A percentile compares a stretch with the other conserved stretches of the same genome.
Evolutionary conservation across 768 basidiomycete species (phyloP).

Genomic region (Phlegmacium glaucopus): DNA sequence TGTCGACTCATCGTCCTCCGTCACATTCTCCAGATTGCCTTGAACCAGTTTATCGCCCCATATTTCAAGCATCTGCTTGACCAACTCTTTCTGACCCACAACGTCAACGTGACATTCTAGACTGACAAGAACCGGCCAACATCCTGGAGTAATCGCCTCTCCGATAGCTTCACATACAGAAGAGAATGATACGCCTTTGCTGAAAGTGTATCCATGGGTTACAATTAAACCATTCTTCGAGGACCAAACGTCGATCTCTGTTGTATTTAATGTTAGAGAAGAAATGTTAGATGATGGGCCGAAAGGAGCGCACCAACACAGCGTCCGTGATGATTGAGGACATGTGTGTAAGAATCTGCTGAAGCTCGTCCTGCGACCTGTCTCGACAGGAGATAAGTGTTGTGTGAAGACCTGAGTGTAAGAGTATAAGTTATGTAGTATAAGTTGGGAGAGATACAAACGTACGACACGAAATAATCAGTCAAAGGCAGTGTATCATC

Average conservation of each 20-base stretch:
- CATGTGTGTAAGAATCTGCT: slow-evolving; percentile 50
- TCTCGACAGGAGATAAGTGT: slow-evolving; percentile 59
- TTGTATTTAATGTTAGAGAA: not conserved
- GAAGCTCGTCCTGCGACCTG: slow-evolving; percentile 56
- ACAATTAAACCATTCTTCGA: slow-evolving; percentile 50
- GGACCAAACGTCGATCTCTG: slow-evolving; percentile 68
- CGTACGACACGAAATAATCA: slow-evolving; percentile 56
- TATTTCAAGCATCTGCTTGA: slow-evolving; percentile 43
- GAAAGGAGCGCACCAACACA: slow-evolving; percentile 41
- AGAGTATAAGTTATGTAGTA: not conserved
- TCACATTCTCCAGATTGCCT: slow-evolving; percentile 31
- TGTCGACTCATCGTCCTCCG: slow-evolving; percentile 27
- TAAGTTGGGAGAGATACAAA: not conserved
- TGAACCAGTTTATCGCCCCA: slow-evolving; percentile 54
- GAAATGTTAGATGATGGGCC: not conserved
- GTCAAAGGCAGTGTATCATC: slow-evolving; percentile 47
- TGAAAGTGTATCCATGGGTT: slow-evolving; percentile 61
- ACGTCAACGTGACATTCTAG: slow-evolving; percentile 61
- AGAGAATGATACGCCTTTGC: slow-evolving; percentile 46
- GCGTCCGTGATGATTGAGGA: slow-evolving; percentile 46
- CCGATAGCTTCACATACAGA: slow-evolving; percentile 53
- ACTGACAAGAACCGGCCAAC: slow-evolving; percentile 59
- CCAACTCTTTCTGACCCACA: slow-evolving; percentile 49
- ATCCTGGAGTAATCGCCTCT: slow-evolving; percentile 32
- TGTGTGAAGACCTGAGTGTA: slow-evolving; percentile 52